These are phyloP conservation scores for Ophiostoma montium DNA, from an alignment of 2,329 filamentous ascomycete genomes.

Conservation along the genomic window DNA sequence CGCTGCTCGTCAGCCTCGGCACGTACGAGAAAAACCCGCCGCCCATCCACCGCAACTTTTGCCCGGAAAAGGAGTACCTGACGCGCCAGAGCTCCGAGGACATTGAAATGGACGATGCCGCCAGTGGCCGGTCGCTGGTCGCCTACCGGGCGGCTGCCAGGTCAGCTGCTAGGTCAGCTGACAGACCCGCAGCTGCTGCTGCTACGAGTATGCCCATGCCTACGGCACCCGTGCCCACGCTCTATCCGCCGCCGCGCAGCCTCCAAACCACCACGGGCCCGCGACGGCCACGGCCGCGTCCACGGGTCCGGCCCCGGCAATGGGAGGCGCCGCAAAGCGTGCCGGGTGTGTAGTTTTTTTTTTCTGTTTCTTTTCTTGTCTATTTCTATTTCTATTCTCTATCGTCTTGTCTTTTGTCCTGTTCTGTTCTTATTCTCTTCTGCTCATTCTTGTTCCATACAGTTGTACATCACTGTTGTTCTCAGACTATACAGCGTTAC, in stretches of 20 bases:
- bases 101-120: slow-evolving; percentile 10
- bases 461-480: no score
- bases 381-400: no score
- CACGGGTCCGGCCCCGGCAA: neutral
- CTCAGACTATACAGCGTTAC: no score
- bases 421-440: neutral
- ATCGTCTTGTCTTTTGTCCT: no score
- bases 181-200: neutral
- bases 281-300: neutral
- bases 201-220: neutral
- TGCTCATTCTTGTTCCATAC: no score
- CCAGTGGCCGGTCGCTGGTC: slow-evolving; percentile 10
- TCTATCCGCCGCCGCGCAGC: slow-evolving; percentile 6
- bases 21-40: slow-evolving; percentile 14
- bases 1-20: slow-evolving; percentile 12
- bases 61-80: slow-evolving; percentile 5
- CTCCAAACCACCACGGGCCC: neutral
- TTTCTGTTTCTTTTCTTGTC: neutral
- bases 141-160: neutral
- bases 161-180: neutral
- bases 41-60: slow-evolving; percentile 11
- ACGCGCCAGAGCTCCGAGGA: slow-evolving; percentile 4
- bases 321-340: neutral
- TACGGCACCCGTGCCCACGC: neutral
- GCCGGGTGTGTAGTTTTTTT: neutral